Percentiles rank a stretch among this genome's conserved stretches.
Conservation (phyloP, 2,329 filamentous ascomycete genomes). For the Cadophora gregata region DNA sequence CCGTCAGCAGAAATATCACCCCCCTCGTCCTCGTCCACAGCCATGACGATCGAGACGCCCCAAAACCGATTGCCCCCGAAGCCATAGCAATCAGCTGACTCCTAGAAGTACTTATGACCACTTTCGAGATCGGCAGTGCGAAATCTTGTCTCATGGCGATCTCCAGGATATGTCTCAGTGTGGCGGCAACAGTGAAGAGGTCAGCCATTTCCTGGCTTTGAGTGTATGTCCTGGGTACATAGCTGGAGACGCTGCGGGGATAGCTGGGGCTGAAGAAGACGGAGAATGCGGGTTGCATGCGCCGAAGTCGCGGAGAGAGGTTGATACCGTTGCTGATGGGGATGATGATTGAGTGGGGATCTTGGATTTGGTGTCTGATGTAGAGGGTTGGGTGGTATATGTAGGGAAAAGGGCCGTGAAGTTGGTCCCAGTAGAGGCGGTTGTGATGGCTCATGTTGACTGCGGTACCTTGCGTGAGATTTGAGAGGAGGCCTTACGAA, state of each 20-base stretch:
- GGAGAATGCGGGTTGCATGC: neutral
- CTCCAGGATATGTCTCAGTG: neutral
- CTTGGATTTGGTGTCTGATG: neutral
- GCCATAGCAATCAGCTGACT: too few relatives aligned
- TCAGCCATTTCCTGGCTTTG: neutral
- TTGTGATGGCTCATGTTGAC: too few relatives aligned
- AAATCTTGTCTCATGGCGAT: neutral
- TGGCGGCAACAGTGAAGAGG: neutral
- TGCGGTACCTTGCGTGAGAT: too few relatives aligned
- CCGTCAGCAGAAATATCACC: too few relatives aligned
- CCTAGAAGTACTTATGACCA: neutral
- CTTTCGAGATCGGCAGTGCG: neutral
- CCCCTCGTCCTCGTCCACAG: too few relatives aligned
- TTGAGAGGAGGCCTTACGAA: too few relatives aligned
- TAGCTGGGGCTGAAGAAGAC: neutral
- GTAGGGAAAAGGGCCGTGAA: too few relatives aligned
- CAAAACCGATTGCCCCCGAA: too few relatives aligned
- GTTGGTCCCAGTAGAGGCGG: too few relatives aligned
- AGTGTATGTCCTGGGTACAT: neutral
- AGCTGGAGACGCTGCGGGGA: neutral
- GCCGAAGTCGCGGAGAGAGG: neutral
- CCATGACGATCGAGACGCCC: too few relatives aligned
- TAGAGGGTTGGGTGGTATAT: neutral
- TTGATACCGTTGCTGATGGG: neutral
- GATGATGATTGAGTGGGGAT: neutral